These are phyloP conservation scores for Colletotrichum sp. DNA, from an alignment of 2,329 filamentous ascomycete genomes.

Conservation along the genomic window DNA sequence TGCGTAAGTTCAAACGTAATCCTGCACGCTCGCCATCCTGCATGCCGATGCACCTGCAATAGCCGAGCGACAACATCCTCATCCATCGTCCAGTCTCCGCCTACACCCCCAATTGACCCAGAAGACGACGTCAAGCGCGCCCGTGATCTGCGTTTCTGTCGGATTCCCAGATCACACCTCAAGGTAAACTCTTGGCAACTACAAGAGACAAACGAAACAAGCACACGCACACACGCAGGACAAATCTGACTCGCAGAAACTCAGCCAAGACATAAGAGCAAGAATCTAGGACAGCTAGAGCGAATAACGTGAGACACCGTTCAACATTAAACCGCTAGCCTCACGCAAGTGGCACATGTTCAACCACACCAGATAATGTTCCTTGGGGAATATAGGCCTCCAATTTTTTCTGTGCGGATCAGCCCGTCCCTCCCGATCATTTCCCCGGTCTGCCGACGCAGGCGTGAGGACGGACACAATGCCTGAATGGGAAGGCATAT, in stretches of 20 bases:
- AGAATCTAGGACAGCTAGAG: background rate
- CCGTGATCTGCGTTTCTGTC: background rate
- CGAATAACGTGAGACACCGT: constrained; percentile 9
- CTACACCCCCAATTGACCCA: background rate
- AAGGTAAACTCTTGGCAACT: constrained; percentile 1
- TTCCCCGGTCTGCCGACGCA: constrained; percentile 7
- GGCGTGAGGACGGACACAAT: background rate
- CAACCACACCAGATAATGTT: background rate
- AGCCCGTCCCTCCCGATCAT: constrained; percentile 15
- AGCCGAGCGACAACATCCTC: constrained; percentile 3
- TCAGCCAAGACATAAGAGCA: constrained; percentile 4
- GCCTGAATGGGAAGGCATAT: background rate
- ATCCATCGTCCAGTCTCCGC: background rate
- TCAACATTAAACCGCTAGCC: background rate
- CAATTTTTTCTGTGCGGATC: constrained; percentile 3
- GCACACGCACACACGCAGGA: background rate
- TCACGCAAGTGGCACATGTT: background rate
- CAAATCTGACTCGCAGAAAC: constrained; percentile 1
- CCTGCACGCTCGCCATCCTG: background rate
- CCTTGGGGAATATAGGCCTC: background rate
- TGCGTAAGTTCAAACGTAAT: constrained; percentile 18
- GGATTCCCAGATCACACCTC: background rate
- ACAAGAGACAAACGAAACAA: background rate
- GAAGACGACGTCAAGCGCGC: constrained; percentile 5
- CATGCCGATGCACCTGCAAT: constrained; percentile 13